Evolutionary conservation across 768 basidiomycete genomes (phyloP), one percentile per base, ranked within the genome.

Genomic region (Lentinula aciculospora): DNA sequence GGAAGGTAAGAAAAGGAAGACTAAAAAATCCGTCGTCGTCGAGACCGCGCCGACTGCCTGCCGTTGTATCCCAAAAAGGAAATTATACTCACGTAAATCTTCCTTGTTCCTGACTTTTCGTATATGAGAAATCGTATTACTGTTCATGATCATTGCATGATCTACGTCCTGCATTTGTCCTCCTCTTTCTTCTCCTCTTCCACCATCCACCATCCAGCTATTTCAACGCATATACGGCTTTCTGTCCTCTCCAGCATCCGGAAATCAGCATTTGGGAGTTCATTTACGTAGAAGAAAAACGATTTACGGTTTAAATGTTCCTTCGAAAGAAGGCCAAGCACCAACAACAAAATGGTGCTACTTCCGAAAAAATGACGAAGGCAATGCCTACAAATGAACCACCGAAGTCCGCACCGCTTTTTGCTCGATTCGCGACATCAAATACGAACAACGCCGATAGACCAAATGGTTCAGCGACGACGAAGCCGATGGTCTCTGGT

Each of bases 401-500:
- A 8, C n/a, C n/a, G 19, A 44, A 19, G 32, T 34, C 39, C 3
- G 34, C 55, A 4, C 55, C 55, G n/a, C 31, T 56, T 40, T 56
- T 45, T 46, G 39, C 55, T 21, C 15, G 55, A 56, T 56, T 56
- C 29, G 19, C 55, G 25, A 15, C 55, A 29, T 12, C 37, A 19
- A 39, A 42, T 25, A 13, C 55, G 7, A 50, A 4, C 19, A 50
- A 36, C 25, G 28, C 23, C 3, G n/a, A 50, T 34, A 19, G 10
- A 7, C 34, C 15, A 53, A 53, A 49, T 31, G 47, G 28, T 49
- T 28, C 47, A 19, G 46, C 49, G 25, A 7, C 29, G 19, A 7
- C 29, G 51, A 56, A 56, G 40, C 23, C 40, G 21, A 21, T 56
- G 21, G 55, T 56, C 28, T 56, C 55, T 39, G 55, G 42, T 1